Evolutionary conservation across 306 rosid genomes (phyloP), one percentile per base, ranked within the genome.

Genomic region (cucumber (Cucumis sativus)): DNA sequence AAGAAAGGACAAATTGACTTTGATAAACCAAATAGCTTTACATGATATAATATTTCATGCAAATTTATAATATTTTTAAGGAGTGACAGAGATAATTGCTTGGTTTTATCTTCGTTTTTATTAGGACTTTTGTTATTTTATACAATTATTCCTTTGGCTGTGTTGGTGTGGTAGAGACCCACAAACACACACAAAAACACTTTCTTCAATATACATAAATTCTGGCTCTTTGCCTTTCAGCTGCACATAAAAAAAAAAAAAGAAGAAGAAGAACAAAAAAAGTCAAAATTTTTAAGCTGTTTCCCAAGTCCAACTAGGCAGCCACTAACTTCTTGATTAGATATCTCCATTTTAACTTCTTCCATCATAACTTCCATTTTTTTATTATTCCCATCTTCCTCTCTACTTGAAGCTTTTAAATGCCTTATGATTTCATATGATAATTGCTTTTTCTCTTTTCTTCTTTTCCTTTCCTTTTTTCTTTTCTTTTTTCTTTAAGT

Each of bases 1-100:
- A 28, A 60, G 79, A 59, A 40, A 77, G 59, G 73, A 43, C 64
- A 37, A 68, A 43, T 62, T 77, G 79, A 77, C 79, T 77, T 77
- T 61, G 23, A 61, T 63, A 47, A 62, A 63, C 59, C 30, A 62
- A 63, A 77, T 62, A 40, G 33, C 2, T 12, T 69, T 49, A 17
- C 51, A 15, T 72, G 76, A 49, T 72, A 47, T 72, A 49, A 47
- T 49, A 49, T 21, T 43, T 17, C 54, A 67, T 67, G 33, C 54
- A 40, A 18, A 43, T 21, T 69, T 45, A 69, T 45, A 40, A 41
- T 41, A 67, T 20, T 67, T 47, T 41, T 18, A 67, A 10, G 55
- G 33, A n/a, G 74, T 67, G 74, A 67, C 74, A 67, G 74, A 67
- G 74, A 67, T 67, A 67, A 67, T 69, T 21, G 75, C 20, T 69